These are phyloP conservation scores for Diplogelasinospora grovesii DNA, from an alignment of 495 filamentous ascomycete genomes.

Conservation along the genomic window DNA sequence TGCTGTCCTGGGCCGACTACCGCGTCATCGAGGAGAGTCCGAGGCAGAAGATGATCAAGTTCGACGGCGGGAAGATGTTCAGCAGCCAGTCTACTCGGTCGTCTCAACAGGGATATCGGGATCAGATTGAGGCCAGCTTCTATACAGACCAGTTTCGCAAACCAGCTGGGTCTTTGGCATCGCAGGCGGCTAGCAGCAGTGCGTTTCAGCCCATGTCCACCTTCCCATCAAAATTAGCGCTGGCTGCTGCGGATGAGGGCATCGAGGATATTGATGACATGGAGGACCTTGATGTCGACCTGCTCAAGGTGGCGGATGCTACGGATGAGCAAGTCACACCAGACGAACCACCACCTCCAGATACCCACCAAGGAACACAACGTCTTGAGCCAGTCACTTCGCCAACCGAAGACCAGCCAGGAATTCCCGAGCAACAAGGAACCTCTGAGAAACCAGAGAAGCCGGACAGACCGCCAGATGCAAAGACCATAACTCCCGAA, in stretches of 20 bases:
- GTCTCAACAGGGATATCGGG: constrained; percentile 53
- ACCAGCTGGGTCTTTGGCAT: constrained; percentile 6
- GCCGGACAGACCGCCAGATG: too few relatives aligned
- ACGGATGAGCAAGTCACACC: not conserved
- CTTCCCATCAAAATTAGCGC: constrained; percentile 7
- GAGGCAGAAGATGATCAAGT: constrained; percentile 64
- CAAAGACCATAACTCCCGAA: constrained; percentile 64
- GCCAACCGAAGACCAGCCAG: too few relatives aligned
- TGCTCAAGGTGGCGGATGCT: constrained; percentile 2
- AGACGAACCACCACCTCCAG: not conserved
- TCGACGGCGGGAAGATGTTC: constrained; percentile 60
- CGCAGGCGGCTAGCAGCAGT: constrained; percentile 15
- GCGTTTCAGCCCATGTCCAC: constrained; percentile 17
- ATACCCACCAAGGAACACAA: not conserved
- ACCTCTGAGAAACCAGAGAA: not conserved
- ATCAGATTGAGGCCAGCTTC: constrained; percentile 71
- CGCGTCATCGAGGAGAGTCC: constrained; percentile 72
- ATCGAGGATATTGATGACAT: constrained; percentile 15
- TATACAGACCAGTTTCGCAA: constrained; percentile 64
- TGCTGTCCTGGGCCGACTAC: constrained; percentile 81
- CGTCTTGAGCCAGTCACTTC: too few relatives aligned
- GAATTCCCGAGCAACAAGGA: constrained; percentile 15
- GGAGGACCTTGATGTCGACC: constrained; percentile 17
- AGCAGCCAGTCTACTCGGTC: constrained; percentile 54
- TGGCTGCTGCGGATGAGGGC: not conserved